Base-by-base conservation (phyloP, 106 monocot species). In the Agapanthus africanus region DNA sequence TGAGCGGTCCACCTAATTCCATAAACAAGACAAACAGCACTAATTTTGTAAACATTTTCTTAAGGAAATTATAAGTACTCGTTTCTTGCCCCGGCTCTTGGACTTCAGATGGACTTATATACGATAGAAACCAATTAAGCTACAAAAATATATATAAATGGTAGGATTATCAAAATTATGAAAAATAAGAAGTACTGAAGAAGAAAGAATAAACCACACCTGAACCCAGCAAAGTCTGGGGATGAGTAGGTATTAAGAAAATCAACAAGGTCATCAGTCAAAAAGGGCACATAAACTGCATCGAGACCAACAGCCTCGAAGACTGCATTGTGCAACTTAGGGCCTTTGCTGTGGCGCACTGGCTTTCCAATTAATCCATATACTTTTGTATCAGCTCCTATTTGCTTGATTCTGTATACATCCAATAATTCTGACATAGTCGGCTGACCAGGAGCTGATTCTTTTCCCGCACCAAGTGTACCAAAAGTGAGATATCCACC, bases 401-500 rank as follows among this genome's bases (percentile, higher is more conserved):
- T 75, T 30, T 85, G 76, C 70, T 73, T 92, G 47, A 92, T 83
- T 68, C 86, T 83, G 68, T 99, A 99, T 16, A 90, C 62, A 47
- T 93, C 71, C 71, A 87, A 69, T 68, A 99, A 67, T 36, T 93
- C 93, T 56, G 79, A 57, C 23, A 99, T 72, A 46, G 92, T 87
- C 42, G 97, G 97, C 59, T 99, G 97, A 18, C 97, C 97, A 28
- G 97, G 86, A 54, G 97, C 92, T 64, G 97, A 92, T 77, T 82
- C 80, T 76, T 88, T 87, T 69, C 84, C 89, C 14, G 41, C 70
- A 73, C 82, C 67, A 74, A 99, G 74, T 49, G 79, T 57, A 36
- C 83, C 97, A 83, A 93, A 99, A 39, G 92, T 99, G 44, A 99
- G 82, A 75, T 88, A 97, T 67, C 95, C 95, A 34, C 95, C 95